These are phyloP conservation scores for Saprolegnia parasitica DNA, from an alignment of 352 stramenopile species.

Conservation along the genomic window DNA sequence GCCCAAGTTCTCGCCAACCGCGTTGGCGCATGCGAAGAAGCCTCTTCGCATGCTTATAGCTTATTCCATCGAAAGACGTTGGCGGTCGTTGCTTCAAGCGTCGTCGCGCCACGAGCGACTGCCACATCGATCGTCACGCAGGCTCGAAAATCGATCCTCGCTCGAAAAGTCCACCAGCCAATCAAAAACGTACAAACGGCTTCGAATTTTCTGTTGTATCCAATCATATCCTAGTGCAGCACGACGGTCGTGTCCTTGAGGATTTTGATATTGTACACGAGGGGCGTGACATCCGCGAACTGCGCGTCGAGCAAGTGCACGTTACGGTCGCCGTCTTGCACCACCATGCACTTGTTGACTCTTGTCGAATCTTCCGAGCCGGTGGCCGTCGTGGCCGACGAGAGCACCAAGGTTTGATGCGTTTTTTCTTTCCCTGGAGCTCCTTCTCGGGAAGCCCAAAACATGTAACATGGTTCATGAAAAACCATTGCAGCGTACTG, in stretches of 20 bases:
- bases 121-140: too few relatives aligned
- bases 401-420: background rate
- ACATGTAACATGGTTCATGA: conserved; percentile 8
- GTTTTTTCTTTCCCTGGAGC: conserved; percentile 7
- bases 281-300: conserved; percentile 12
- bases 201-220: too few relatives aligned
- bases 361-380: background rate
- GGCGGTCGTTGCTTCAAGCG: too few relatives aligned
- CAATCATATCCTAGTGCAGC: conserved; percentile 23
- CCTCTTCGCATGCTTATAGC: too few relatives aligned
- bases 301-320: conserved; percentile 14
- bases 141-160: too few relatives aligned
- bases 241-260: conserved; percentile 9
- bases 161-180: too few relatives aligned
- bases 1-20: too few relatives aligned
- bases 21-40: too few relatives aligned
- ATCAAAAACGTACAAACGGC: too few relatives aligned
- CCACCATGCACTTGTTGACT: background rate
- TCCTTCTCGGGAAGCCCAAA: conserved; percentile 26
- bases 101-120: too few relatives aligned
- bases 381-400: background rate
- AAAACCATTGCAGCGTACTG: conserved; percentile 28
- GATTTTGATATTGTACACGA: conserved; percentile 27
- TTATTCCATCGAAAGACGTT: too few relatives aligned
- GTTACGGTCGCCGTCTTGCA: conserved; percentile 14